Conservation (phyloP, 2,329 filamentous ascomycete species). For the Ophiostoma australiae region DNA sequence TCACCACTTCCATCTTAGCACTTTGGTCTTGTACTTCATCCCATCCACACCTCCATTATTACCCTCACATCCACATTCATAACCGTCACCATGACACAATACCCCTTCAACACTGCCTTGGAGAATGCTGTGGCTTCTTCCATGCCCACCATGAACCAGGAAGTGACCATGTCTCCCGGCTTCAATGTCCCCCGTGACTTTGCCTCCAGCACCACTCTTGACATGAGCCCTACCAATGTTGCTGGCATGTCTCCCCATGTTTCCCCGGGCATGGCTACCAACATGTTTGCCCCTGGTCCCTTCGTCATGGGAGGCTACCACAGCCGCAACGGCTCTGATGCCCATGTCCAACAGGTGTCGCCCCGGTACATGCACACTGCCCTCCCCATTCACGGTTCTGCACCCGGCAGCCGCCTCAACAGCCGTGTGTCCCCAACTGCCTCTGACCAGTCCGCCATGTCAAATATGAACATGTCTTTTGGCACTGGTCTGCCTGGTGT, state of each 20-base stretch:
- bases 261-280: not conserved
- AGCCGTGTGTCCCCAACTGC: not conserved
- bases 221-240: not conserved
- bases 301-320: not conserved
- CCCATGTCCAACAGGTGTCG: not conserved
- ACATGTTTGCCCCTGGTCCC: not conserved
- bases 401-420: not conserved
- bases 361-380: not conserved
- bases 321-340: not conserved
- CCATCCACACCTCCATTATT: not conserved
- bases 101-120: no score
- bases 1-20: no score
- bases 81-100: not conserved
- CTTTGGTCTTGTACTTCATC: not conserved
- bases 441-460: not conserved
- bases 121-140: not conserved
- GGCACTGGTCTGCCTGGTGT: not conserved
- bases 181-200: not conserved
- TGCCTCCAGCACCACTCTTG: not conserved
- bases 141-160: constrained; percentile 1
- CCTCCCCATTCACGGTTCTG: not conserved
- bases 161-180: not conserved
- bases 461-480: not conserved
- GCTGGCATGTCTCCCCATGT: not conserved
- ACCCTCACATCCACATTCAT: no score